phyloP scores from a whole-genome alignment of 495 filamentous ascomycete species.

The Aspergillus cavernicola region DNA sequence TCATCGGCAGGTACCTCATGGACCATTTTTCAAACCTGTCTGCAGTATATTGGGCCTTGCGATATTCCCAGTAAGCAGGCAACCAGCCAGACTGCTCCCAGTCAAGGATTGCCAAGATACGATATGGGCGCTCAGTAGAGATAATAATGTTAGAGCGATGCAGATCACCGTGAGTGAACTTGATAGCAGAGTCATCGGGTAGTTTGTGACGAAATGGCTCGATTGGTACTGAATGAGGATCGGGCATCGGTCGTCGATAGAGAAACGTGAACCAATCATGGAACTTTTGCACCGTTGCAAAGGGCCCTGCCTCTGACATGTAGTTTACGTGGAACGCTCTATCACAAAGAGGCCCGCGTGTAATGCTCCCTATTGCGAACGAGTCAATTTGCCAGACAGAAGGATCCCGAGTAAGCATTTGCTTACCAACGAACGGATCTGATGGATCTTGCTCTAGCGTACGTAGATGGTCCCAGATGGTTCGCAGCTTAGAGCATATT shows the following conservation, averaged over 20 bases:
- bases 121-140: conserved; percentile 25
- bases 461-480: neutral
- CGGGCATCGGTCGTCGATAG: conserved; percentile 22
- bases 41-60: conserved; percentile 33
- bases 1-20: conserved; percentile 24
- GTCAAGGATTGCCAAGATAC: conserved; percentile 37
- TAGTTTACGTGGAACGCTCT: conserved; percentile 23
- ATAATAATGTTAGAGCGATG: conserved; percentile 46
- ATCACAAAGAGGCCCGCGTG: conserved; percentile 20
- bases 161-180: conserved; percentile 46
- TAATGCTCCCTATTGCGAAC: conserved; percentile 22
- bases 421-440: neutral
- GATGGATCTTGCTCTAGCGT: neutral
- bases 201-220: conserved; percentile 28
- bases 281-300: conserved; percentile 23
- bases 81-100: conserved; percentile 50
- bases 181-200: conserved; percentile 30
- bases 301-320: conserved; percentile 29
- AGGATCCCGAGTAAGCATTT: neutral
- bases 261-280: conserved; percentile 31
- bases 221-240: conserved; percentile 28
- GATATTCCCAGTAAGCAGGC: conserved; percentile 46
- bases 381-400: too few relatives aligned
- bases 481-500: neutral
- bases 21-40: conserved; percentile 21